Evolutionary conservation across 148 eudicot genomes (phyloP).

Genomic region (Euryodendron excelsum): DNA sequence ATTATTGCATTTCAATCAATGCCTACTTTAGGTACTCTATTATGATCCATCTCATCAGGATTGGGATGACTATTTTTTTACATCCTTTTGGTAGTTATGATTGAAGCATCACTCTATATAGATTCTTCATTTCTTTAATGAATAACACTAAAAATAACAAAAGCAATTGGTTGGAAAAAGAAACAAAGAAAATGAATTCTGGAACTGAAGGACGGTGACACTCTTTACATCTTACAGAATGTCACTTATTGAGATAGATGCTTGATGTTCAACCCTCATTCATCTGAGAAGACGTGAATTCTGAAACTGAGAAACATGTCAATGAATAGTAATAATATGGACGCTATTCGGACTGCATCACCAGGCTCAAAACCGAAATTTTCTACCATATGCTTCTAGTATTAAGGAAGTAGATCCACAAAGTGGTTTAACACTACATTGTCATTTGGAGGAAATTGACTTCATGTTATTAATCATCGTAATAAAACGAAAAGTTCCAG

Average conservation of each 20-base stretch:
- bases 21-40: not conserved
- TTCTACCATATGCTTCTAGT: no score
- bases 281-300: not conserved
- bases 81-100: not conserved
- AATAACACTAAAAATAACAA: no score
- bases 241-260: not conserved
- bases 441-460: not conserved
- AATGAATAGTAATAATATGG: not conserved
- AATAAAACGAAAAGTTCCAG: not conserved
- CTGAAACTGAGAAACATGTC: not conserved
- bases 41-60: not conserved
- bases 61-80: not conserved
- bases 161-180: not conserved
- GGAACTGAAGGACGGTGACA: not conserved
- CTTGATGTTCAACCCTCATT: not conserved
- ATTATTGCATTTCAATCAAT: not conserved
- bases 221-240: not conserved
- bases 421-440: not conserved
- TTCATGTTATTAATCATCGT: not conserved
- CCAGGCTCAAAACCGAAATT: no score
- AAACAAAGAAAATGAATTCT: not conserved
- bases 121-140: not conserved
- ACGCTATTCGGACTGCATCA: no score
- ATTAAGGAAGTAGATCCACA: not conserved
- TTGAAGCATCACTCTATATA: not conserved